Conservation (phyloP, 106 monocot species). For the Dendrobium chrysotoxum region DNA sequence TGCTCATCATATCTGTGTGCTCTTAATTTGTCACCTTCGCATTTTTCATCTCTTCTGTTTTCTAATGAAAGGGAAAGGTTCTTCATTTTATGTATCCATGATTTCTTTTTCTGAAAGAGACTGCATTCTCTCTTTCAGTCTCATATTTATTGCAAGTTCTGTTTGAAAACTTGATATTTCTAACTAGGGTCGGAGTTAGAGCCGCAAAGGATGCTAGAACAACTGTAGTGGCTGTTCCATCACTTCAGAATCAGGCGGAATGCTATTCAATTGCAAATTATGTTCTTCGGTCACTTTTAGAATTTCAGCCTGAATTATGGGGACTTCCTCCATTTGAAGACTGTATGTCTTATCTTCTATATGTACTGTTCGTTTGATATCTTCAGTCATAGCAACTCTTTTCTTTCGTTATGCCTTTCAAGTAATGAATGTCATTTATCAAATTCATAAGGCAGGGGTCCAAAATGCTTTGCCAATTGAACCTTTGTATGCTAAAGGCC, state of each 20-base stretch:
- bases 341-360: slow-evolving; percentile 14
- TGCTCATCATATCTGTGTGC: neutral
- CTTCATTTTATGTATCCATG: neutral
- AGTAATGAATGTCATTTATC: neutral
- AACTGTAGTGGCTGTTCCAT: slow-evolving; percentile 67
- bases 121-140: neutral
- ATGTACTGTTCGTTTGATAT: slow-evolving; percentile 11
- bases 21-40: neutral
- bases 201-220: slow-evolving; percentile 71
- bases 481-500: slow-evolving; percentile 25
- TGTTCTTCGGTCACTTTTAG: slow-evolving; percentile 49
- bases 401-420: neutral
- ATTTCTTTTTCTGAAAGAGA: neutral
- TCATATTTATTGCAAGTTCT: neutral
- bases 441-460: slow-evolving; percentile 31
- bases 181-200: slow-evolving; percentile 50
- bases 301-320: slow-evolving; percentile 61
- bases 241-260: slow-evolving; percentile 38
- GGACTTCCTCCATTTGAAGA: slow-evolving; percentile 66
- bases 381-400: neutral
- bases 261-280: slow-evolving; percentile 37
- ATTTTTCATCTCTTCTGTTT: too few species aligned
- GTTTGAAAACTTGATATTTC: slow-evolving; percentile 2
- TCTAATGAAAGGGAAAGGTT: neutral
- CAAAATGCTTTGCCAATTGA: slow-evolving; percentile 53